phyloP scores from a whole-genome alignment of 2,329 filamentous ascomycete genomes.

The Calonectria honghensis region DNA sequence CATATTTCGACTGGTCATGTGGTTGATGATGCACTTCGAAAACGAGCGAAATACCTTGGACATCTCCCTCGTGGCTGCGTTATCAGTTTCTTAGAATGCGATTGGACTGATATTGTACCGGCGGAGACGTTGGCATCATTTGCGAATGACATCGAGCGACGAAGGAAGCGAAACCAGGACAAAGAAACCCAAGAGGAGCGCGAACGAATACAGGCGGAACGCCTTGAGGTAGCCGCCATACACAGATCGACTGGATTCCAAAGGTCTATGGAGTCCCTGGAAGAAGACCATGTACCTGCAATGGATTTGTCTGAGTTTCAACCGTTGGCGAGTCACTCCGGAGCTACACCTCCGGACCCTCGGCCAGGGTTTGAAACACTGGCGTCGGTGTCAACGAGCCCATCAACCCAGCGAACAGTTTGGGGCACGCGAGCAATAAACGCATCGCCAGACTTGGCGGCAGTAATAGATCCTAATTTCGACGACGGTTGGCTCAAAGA shows the following conservation, averaged over 20 bases:
- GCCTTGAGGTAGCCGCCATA: constrained; percentile 82
- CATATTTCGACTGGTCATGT: constrained; percentile 92
- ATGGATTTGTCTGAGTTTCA: constrained; percentile 79
- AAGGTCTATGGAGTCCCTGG: constrained; percentile 60
- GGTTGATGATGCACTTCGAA: constrained; percentile 88
- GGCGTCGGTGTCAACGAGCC: constrained; percentile 87
- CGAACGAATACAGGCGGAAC: constrained; percentile 87
- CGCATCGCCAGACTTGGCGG: constrained; percentile 72
- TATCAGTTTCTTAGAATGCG: constrained; percentile 92
- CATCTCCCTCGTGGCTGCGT: constrained; percentile 94
- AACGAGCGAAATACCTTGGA: constrained; percentile 88
- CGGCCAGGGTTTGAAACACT: constrained; percentile 80
- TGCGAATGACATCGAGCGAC: constrained; percentile 82
- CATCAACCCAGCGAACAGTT: constrained; percentile 84
- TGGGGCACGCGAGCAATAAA: constrained; percentile 90
- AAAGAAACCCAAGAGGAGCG: constrained; percentile 92
- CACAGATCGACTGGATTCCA: constrained; percentile 69
- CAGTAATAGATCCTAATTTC: constrained; percentile 52
- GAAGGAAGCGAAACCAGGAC: constrained; percentile 85
- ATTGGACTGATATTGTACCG: constrained; percentile 93
- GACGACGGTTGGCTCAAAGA: constrained; percentile 93
- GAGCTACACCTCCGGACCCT: constrained; percentile 74
- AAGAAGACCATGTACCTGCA: constrained; percentile 61
- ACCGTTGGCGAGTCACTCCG: constrained; percentile 71
- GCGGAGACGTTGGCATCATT: constrained; percentile 85